Conservation (phyloP, 2,329 filamentous ascomycete genomes). For the Sarocladium oryzae region DNA sequence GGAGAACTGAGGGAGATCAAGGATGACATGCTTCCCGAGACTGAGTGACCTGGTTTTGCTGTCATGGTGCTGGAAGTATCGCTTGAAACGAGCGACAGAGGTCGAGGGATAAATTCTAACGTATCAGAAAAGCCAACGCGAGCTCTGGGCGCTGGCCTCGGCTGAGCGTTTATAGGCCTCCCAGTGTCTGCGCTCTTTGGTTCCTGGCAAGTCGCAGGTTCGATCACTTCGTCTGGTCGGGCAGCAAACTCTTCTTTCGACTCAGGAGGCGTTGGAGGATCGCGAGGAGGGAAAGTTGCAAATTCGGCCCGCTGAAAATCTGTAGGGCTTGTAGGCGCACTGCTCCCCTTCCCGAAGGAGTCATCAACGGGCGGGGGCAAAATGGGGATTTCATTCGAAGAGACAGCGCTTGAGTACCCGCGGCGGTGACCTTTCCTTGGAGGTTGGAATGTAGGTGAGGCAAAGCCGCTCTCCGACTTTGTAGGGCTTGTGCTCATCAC, state of each 20-base stretch:
- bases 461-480: slow-evolving; percentile 52
- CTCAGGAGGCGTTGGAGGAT: slow-evolving; percentile 12
- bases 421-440: slow-evolving; percentile 66
- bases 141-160: slow-evolving; percentile 41
- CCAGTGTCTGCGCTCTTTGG: background rate
- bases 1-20: slow-evolving; percentile 55
- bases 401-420: slow-evolving; percentile 66
- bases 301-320: slow-evolving; percentile 24
- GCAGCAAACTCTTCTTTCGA: slow-evolving; percentile 8
- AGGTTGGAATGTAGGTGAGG: slow-evolving; percentile 48
- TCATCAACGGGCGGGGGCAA: slow-evolving; percentile 51
- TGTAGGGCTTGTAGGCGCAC: slow-evolving; percentile 57
- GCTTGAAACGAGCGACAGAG: slow-evolving; percentile 76
- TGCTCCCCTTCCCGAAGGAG: slow-evolving; percentile 48
- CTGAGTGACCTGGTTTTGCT: slow-evolving; percentile 61
- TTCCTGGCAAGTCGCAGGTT: background rate
- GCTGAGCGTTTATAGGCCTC: background rate
- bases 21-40: slow-evolving; percentile 75
- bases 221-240: background rate
- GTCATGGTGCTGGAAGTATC: slow-evolving; percentile 76
- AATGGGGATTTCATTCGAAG: slow-evolving; percentile 73
- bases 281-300: slow-evolving; percentile 10
- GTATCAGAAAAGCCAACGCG: slow-evolving; percentile 80
- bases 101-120: slow-evolving; percentile 75
- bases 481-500: slow-evolving; percentile 65